phyloP scores from a whole-genome alignment of 345 rosid species.

The Chamaenerion angustifolium region DNA sequence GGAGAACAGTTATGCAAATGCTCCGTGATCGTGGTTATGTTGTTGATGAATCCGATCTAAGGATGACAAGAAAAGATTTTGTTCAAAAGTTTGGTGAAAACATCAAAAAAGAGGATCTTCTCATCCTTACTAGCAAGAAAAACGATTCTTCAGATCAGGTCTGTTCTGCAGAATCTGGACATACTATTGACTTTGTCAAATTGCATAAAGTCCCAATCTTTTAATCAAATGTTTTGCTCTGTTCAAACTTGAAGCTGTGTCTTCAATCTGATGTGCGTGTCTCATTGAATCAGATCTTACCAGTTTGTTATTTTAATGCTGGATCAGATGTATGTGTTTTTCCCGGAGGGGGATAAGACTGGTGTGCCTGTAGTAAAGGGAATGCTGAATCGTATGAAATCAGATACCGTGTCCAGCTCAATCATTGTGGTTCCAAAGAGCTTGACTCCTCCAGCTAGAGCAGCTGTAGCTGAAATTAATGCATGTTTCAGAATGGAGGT shows the following conservation, averaged over 20 bases:
- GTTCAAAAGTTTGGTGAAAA: constrained; percentile 28
- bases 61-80: constrained; percentile 34
- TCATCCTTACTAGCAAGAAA: constrained; percentile 11
- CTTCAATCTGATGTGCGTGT: no score
- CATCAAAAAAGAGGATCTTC: constrained; percentile 33
- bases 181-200: background rate
- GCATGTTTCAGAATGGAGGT: constrained; percentile 29
- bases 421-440: constrained; percentile 33
- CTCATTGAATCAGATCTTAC: background rate
- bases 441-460: constrained; percentile 27
- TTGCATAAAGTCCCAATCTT: background rate
- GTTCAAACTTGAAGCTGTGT: no score
- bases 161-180: background rate
- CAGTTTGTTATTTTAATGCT: background rate
- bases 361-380: constrained; percentile 30
- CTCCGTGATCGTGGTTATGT: constrained; percentile 40
- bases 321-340: constrained; percentile 40
- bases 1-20: constrained; percentile 43
- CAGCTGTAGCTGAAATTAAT: constrained; percentile 20
- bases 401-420: constrained; percentile 23
- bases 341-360: constrained; percentile 33
- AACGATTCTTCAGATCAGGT: constrained; percentile 39
- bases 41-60: constrained; percentile 30
- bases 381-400: constrained; percentile 26
- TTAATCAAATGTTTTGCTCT: no score